A percentile compares a stretch with the other conserved stretches of the same genome.
These are phyloP conservation scores for Crithidia expoeki DNA, from an alignment of 208 protist species.

Conservation along the genomic window DNA sequence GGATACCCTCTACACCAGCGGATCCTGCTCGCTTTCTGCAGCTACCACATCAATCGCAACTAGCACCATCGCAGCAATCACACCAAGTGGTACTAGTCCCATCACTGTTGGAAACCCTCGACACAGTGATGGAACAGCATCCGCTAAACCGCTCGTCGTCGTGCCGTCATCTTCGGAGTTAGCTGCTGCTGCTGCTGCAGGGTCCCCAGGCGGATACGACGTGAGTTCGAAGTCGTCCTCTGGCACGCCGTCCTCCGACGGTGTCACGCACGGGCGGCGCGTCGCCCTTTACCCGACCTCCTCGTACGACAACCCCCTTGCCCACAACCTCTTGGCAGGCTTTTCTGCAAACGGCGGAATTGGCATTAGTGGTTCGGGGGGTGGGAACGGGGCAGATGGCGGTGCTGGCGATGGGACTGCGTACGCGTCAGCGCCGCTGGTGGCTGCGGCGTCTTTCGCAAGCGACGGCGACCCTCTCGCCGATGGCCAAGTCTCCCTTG, in stretches of 20 bases:
- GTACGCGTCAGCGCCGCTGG: neutral
- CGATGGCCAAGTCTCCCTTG: slow-evolving; percentile 18
- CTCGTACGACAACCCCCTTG: slow-evolving; percentile 30
- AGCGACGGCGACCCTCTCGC: slow-evolving; percentile 19
- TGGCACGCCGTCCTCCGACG: slow-evolving; percentile 9
- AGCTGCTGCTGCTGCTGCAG: neutral
- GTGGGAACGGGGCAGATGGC: neutral
- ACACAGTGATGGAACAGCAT: slow-evolving; percentile 6
- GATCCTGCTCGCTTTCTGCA: too few species aligned
- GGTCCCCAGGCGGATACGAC: neutral
- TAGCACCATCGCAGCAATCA: neutral
- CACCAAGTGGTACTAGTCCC: neutral
- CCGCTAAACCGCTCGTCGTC: slow-evolving; percentile 19
- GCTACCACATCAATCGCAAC: neutral
- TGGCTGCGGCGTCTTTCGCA: neutral
- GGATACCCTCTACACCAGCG: slow-evolving; percentile 10
- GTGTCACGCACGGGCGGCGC: neutral
- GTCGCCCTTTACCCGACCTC: slow-evolving; percentile 1
- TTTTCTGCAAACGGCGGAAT: neutral
- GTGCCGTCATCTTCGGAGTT: slow-evolving; percentile 22
- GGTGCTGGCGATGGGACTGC: neutral
- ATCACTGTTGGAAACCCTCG: neutral
- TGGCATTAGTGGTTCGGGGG: neutral
- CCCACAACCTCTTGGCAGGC: slow-evolving; percentile 2
- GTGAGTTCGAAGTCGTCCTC: slow-evolving; percentile 6